These are phyloP conservation scores for Triglochin maritima DNA, from an alignment of 106 monocot species.

Conservation along the genomic window DNA sequence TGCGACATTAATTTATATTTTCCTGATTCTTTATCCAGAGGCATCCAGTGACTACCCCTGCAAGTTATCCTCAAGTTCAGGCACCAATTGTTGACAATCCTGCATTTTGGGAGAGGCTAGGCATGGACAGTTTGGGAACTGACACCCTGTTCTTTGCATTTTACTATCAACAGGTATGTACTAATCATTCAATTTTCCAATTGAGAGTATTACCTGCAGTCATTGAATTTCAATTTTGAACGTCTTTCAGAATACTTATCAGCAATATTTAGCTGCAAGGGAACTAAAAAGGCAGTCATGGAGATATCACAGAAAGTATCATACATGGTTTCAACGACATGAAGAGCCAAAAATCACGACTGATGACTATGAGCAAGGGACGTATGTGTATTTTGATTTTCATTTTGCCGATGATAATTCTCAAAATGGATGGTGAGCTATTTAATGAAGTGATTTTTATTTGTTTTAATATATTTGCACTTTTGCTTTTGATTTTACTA, in stretches of 20 bases:
- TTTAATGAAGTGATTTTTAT: neutral
- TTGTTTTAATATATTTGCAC: neutral
- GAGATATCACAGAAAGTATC: slow-evolving; percentile 91
- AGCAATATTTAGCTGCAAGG: slow-evolving; percentile 90
- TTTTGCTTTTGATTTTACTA: neutral
- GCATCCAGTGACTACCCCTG: slow-evolving; percentile 68
- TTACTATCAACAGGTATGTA: slow-evolving; percentile 84
- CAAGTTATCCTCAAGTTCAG: slow-evolving; percentile 80
- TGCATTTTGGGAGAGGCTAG: slow-evolving; percentile 82
- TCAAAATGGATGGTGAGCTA: slow-evolving; percentile 76
- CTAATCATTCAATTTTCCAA: neutral
- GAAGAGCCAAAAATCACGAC: slow-evolving; percentile 90
- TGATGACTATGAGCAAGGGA: slow-evolving; percentile 89
- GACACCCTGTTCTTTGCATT: slow-evolving; percentile 94
- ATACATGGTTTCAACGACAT: slow-evolving; percentile 99
- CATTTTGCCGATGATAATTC: slow-evolving; percentile 68
- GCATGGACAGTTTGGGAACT: slow-evolving; percentile 48
- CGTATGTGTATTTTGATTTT: slow-evolving; percentile 99
- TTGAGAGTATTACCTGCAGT: neutral
- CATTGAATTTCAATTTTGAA: neutral
- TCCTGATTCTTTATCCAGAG: slow-evolving; percentile 37
- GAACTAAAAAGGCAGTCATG: slow-evolving; percentile 91
- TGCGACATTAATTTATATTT: neutral
- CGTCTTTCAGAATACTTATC: slow-evolving; percentile 74
- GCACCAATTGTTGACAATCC: slow-evolving; percentile 75